Evolutionary conservation across 2,329 filamentous ascomycete genomes (phyloP), one percentile per base, ranked within the genome.

Genomic region (Xylariaceae sp.): DNA sequence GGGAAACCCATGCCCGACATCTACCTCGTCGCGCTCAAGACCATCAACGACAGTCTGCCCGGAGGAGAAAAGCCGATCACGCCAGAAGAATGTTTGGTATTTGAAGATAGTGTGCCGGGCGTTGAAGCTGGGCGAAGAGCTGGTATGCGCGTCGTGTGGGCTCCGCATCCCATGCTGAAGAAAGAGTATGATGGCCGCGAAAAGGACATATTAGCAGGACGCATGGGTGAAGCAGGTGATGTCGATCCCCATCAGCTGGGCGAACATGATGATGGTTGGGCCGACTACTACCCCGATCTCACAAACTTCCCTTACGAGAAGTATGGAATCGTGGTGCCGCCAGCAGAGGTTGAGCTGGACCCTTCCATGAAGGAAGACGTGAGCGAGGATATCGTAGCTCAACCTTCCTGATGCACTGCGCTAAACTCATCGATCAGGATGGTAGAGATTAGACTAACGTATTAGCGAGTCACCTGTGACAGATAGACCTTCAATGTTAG

Each of bases 1-100:
- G 95, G 95, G 11, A 99, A 99, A 76, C 95, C 95, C 0, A 83
- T 94, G 28, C 95, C 94, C 0, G 94, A 99, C 75, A 99, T 99
- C 65, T 98, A 96, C 75, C 77, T 96, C 7, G 80, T 98, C 1
- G 94, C 95, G 0, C 79, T 99, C 53, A 81, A 90, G 74, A 90
- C 87, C 3, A 88, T 99, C 72, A 99, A 99, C 75, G 84, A 85
- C 39, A 85, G 86, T 14, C 79, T 96, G 6, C 77, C 79, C 0
- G 76, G 81, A 3, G 86, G 85, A 34, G 87, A 89, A 48, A 77
- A 82, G 63, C 77, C 83, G 57, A 88, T 99, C 61, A 80, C 72
- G 51, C 92, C 92, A 0, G 89, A 90, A 65, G 94, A 98, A 75
- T 98, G 95, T 71, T 80, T 99, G 14, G 95, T 98, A 0, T 98